Conservation (phyloP, 805 yeast species). For the Danielia reshetovae region DNA sequence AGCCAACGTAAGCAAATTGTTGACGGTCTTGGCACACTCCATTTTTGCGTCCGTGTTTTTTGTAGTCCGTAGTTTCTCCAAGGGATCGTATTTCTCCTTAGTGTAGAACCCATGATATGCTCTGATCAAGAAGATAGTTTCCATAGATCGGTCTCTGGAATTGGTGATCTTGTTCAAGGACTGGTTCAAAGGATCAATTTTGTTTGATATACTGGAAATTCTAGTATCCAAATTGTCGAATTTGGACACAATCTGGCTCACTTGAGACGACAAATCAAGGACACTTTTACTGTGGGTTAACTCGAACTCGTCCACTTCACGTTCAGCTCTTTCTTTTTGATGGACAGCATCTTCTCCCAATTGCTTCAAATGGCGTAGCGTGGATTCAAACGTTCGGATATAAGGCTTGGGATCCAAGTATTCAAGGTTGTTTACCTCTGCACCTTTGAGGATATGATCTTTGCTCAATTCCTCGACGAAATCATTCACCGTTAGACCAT, state of each 20-base stretch:
- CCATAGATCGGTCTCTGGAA: constrained; percentile 68
- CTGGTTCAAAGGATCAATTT: constrained; percentile 67
- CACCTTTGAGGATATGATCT: constrained; percentile 53
- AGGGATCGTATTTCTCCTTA: constrained; percentile 49
- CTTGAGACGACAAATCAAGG: constrained; percentile 46
- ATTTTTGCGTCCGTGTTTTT: constrained; percentile 47
- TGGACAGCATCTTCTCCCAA: constrained; percentile 53
- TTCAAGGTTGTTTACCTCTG: constrained; percentile 48
- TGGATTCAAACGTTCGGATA: constrained; percentile 87
- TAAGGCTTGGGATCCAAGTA: constrained; percentile 89
- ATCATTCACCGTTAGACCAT: constrained; percentile 69
- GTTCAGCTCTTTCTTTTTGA: constrained; percentile 49
- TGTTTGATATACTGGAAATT: constrained; percentile 53
- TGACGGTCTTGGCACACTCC: constrained; percentile 65
- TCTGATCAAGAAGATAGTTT: constrained; percentile 67
- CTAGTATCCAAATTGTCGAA: constrained; percentile 49
- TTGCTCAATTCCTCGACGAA: constrained; percentile 77
- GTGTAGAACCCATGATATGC: constrained; percentile 74
- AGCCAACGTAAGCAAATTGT: constrained; percentile 61
- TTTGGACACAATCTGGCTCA: constrained; percentile 42
- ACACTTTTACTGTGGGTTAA: constrained; percentile 66
- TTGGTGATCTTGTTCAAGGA: constrained; percentile 63
- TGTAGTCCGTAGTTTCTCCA: constrained; percentile 55
- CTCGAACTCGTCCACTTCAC: constrained; percentile 58
- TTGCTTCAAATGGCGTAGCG: constrained; percentile 64